These are phyloP conservation scores for Zygoascus meyerae DNA, from an alignment of 1,139 yeast genomes.

Conservation along the genomic window DNA sequence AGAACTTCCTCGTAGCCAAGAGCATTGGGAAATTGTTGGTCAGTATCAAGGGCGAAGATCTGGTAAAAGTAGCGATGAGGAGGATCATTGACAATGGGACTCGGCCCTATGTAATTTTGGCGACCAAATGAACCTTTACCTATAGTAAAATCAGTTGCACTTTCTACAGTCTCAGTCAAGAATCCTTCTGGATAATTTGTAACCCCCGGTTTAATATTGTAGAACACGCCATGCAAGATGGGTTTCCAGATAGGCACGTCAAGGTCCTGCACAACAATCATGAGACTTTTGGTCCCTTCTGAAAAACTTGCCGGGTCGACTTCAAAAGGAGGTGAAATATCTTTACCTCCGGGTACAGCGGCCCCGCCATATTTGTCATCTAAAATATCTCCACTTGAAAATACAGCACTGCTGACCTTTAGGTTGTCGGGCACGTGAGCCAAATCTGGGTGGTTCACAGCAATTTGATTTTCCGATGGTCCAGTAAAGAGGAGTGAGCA, in stretches of 20 bases:
- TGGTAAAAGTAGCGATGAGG: constrained; percentile 21
- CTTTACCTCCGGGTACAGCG: constrained; percentile 15
- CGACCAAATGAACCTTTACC: constrained; percentile 18
- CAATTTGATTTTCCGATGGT: constrained; percentile 12
- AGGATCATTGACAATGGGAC: constrained; percentile 21
- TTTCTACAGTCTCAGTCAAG: constrained; percentile 8
- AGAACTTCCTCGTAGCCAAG: constrained; percentile 5
- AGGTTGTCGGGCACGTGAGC: constrained; percentile 14
- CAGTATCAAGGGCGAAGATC: constrained; percentile 18
- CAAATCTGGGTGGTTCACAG: constrained; percentile 5
- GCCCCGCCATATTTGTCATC: constrained; percentile 21
- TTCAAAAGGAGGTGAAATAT: constrained; percentile 17
- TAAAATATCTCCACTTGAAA: constrained; percentile 15
- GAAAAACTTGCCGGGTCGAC: constrained; percentile 16
- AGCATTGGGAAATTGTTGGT: constrained; percentile 9
- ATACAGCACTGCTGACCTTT: constrained; percentile 18
- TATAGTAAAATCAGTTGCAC: constrained; percentile 8
- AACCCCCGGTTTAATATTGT: constrained; percentile 13
- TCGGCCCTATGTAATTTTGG: constrained; percentile 19
- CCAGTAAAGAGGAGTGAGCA: constrained; percentile 13
- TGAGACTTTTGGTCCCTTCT: constrained; percentile 14
- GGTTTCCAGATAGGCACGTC: constrained; percentile 23
- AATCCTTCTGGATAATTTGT: constrained; percentile 14
- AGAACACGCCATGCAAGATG: constrained; percentile 15
- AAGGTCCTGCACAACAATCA: constrained; percentile 19